These are phyloP conservation scores for Myriosclerotinia curreyana DNA, from an alignment of 2,329 filamentous ascomycete species.

Conservation along the genomic window DNA sequence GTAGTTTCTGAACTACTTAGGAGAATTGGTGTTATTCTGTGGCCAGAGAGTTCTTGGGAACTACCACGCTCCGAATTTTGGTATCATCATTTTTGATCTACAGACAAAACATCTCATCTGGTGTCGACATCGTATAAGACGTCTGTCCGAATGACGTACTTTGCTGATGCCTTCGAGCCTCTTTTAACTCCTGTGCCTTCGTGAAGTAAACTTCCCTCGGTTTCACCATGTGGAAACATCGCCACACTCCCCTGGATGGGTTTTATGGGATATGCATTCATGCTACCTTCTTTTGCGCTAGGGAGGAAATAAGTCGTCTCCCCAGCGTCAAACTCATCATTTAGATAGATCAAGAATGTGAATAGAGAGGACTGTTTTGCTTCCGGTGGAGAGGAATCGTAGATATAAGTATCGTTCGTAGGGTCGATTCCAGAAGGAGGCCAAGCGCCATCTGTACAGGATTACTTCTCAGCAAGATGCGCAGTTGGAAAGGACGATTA, in stretches of 20 bases:
- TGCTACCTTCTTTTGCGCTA: slow-evolving; percentile 57
- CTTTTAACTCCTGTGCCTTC: slow-evolving; percentile 69
- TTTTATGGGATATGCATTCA: slow-evolving; percentile 67
- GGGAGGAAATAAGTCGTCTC: slow-evolving; percentile 71
- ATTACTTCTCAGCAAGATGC: slow-evolving; percentile 3
- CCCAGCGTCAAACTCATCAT: slow-evolving; percentile 68
- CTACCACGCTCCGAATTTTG: not conserved
- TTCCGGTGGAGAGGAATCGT: slow-evolving; percentile 59
- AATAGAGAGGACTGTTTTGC: slow-evolving; percentile 65
- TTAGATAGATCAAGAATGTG: slow-evolving; percentile 67
- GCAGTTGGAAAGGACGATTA: slow-evolving; percentile 1
- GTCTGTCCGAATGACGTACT: slow-evolving; percentile 69
- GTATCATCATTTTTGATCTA: not conserved
- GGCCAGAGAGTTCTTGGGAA: not conserved
- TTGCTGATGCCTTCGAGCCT: slow-evolving; percentile 54
- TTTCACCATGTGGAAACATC: slow-evolving; percentile 68
- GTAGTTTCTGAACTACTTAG: not conserved
- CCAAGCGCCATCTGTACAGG: slow-evolving; percentile 59
- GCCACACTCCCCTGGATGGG: slow-evolving; percentile 67
- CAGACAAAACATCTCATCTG: not conserved
- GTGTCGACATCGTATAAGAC: slow-evolving; percentile 62
- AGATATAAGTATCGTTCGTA: slow-evolving; percentile 51
- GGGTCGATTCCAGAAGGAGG: slow-evolving; percentile 63
- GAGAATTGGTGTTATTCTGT: not conserved
- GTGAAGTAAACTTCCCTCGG: slow-evolving; percentile 61